Percentiles rank a stretch among this genome's conserved stretches.
phyloP scores from a whole-genome alignment of 2,329 filamentous ascomycete genomes.

The Hypoxylon sp. region DNA sequence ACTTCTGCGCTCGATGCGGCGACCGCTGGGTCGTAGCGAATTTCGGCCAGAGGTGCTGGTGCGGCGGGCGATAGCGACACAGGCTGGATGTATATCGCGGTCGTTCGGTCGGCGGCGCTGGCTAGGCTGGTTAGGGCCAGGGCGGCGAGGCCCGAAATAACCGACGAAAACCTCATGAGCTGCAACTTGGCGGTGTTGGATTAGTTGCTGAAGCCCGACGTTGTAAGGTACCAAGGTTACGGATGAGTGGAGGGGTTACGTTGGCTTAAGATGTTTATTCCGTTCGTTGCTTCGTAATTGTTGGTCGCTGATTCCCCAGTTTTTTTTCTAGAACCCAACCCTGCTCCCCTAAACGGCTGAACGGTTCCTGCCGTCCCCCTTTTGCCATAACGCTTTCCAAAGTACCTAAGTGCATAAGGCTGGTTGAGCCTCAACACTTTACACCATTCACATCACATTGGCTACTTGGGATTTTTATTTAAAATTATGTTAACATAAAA shows the following conservation, averaged over 20 bases:
- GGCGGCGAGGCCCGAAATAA: constrained; percentile 62
- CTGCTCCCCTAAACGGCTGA: constrained; percentile 1
- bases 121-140: constrained; percentile 57
- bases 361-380: background rate
- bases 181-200: constrained; percentile 32
- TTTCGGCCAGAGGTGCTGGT: constrained; percentile 67
- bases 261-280: constrained; percentile 10
- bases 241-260: constrained; percentile 15
- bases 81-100: constrained; percentile 69
- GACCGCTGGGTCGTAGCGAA: constrained; percentile 67
- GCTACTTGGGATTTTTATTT: constrained; percentile 7
- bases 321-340: constrained; percentile 26
- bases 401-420: constrained; percentile 19
- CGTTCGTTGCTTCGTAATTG: constrained; percentile 28
- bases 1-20: constrained; percentile 63
- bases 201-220: constrained; percentile 1
- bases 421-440: constrained; percentile 38
- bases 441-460: background rate
- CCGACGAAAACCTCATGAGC: constrained; percentile 60
- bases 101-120: constrained; percentile 59
- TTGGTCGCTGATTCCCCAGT: constrained; percentile 33
- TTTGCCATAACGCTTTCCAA: background rate
- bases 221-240: constrained; percentile 10
- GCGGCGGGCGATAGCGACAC: constrained; percentile 56
- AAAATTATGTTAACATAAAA: background rate